phyloP scores from a whole-genome alignment of 805 yeast species.

The Wickerhamomyces subpelliculosus region DNA sequence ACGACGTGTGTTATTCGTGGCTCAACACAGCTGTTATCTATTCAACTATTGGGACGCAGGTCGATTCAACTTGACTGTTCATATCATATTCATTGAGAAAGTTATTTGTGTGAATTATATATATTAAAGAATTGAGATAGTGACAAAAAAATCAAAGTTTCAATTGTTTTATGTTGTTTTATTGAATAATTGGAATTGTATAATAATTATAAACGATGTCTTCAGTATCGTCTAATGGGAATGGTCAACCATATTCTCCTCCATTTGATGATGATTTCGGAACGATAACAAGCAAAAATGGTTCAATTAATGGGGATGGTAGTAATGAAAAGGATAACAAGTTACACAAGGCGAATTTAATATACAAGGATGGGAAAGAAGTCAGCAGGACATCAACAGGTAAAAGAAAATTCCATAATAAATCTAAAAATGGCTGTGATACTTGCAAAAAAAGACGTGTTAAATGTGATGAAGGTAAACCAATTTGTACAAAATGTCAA shows the following conservation, averaged over 20 bases:
- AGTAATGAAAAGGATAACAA: too few species aligned
- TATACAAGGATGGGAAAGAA: background rate
- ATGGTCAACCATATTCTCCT: background rate
- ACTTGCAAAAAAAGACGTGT: constrained; percentile 88
- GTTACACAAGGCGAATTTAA: too few species aligned
- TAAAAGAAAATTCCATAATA: constrained; percentile 83
- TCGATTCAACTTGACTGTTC: constrained; percentile 2
- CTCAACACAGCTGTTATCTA: too few species aligned
- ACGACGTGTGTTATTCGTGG: too few species aligned
- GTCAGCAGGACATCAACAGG: constrained; percentile 31
- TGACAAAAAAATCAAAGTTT: background rate
- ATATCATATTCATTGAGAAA: background rate
- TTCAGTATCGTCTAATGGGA: background rate
- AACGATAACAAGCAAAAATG: too few species aligned
- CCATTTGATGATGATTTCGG: too few species aligned
- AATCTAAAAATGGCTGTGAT: constrained; percentile 82
- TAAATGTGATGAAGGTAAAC: constrained; percentile 85
- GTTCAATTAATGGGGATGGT: too few species aligned
- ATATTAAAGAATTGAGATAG: background rate
- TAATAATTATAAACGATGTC: background rate
- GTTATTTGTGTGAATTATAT: background rate
- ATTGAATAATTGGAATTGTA: too few species aligned
- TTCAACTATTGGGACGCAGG: background rate
- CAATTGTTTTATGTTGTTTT: too few species aligned
- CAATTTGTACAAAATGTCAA: constrained; percentile 70